Evolutionary conservation across 345 rosid genomes (phyloP).

Genomic region (Passiflora organensis): DNA sequence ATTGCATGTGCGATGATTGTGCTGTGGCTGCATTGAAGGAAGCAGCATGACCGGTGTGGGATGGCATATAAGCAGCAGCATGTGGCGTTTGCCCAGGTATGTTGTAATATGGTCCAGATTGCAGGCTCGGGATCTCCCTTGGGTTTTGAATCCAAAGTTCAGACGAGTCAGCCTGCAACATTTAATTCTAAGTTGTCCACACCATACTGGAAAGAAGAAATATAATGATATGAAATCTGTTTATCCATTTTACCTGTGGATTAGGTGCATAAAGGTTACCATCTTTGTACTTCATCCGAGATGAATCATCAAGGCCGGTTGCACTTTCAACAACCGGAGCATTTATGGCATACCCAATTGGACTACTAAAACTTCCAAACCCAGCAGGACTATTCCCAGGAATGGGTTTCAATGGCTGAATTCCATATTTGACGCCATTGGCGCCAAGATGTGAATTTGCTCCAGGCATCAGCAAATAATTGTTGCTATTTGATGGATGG

Average conservation of each 20-base stretch:
- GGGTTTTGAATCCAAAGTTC: slow-evolving; percentile 93
- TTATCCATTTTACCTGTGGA: slow-evolving; percentile 55
- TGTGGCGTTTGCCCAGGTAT: slow-evolving; percentile 80
- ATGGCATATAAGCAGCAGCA: slow-evolving; percentile 67
- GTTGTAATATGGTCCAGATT: slow-evolving; percentile 70
- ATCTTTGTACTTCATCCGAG: slow-evolving; percentile 84
- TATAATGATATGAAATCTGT: not conserved
- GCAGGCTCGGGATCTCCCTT: slow-evolving; percentile 64
- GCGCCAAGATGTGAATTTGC: slow-evolving; percentile 64
- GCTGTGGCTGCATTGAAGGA: slow-evolving; percentile 76
- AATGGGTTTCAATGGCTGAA: slow-evolving; percentile 80
- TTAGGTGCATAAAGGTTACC: slow-evolving; percentile 67
- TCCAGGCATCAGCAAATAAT: slow-evolving; percentile 85
- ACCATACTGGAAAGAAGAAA: not conserved
- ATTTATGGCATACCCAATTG: slow-evolving; percentile 62
- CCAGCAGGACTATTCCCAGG: slow-evolving; percentile 56
- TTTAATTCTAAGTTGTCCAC: not conserved
- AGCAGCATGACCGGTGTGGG: slow-evolving; percentile 71
- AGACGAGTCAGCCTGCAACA: slow-evolving; percentile 70
- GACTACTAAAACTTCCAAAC: slow-evolving; percentile 51
- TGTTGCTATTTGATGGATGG: slow-evolving; percentile 80
- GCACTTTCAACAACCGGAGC: slow-evolving; percentile 70
- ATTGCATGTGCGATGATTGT: slow-evolving; percentile 93
- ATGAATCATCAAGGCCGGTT: slow-evolving; percentile 73
- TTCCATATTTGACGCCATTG: slow-evolving; percentile 77